Base-by-base conservation (phyloP, 352 stramenopile genomes). In the Phytophthora ohioensis region DNA sequence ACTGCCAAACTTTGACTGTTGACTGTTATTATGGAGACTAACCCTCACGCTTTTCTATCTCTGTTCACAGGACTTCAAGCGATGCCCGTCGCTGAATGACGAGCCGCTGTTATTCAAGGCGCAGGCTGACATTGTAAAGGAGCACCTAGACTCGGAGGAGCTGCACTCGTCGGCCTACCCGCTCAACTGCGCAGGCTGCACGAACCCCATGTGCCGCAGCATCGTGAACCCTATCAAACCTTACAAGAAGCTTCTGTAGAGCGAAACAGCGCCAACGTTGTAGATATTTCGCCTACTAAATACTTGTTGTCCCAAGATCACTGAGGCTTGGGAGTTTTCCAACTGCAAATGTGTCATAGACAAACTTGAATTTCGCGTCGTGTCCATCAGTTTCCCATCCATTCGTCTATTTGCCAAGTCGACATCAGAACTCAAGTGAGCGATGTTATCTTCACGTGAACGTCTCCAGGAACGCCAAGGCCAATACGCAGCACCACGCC, bases 11-110 rank as follows among this genome's bases (percentile, higher is more conserved):
- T 38, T 34, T 15, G 34, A 15, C 12, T 21, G 17, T 21, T 21
- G 17, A 21, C 17, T 21, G 17, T 21, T 21, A 21, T 21, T 21
- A 21, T 21, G 17, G 17, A 21, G 17, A 21, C 17, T 21, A 21
- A 60, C 27, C 35, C 7, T 57, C 13, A 39, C 12, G 41, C 10
- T 49, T 67, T 27, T 35, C 32, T 27, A n/a, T 64, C 8, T 63
- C 27, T 32, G 12, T 56, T 31, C 27, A 32, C 58, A 91, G 82
- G 52, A 99, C 59, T 99, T 98, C 79, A 90, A 95, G 69, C 89
- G 97, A 58, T 98, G 93, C 62, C 97, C 97, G 35, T 98, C 97
- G 43, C 81, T 99, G 41, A 99, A 99, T 73, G 97, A 99, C 77
- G 80, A 93, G 52, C 88, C 88, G 42, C 67, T 93, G 62, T 97